Base-by-base conservation (phyloP, 345 rosid species). In the Sonneratia caseolaris region DNA sequence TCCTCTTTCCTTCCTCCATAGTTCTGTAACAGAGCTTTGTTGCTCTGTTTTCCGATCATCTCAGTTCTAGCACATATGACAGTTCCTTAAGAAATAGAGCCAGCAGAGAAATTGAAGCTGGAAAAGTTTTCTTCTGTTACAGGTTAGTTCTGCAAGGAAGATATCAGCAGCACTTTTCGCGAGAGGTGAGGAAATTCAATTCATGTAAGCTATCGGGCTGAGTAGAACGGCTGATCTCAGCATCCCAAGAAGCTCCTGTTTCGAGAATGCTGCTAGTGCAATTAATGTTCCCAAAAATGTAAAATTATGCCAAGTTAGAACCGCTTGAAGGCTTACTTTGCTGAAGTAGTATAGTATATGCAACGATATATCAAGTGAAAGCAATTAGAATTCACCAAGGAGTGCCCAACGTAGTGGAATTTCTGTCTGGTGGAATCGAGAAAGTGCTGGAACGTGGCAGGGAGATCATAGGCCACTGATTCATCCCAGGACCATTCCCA, bases 401-500 rank as follows among this genome's bases (percentile, higher is more conserved):
- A 82, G 67, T 82, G 83, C 6, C 76, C 81, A 37, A 74, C 79
- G 68, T 80, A 82, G 72, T 80, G 85, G 73, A 75, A 36, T 6
- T 78, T 78, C 80, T 82, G 79, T n/a, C 76, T 76, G 9, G 83
- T 80, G 36, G 71, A 74, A 32, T 72, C 71, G 47, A 67, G 70
- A 40, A 82, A 74, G 42, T 77, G 70, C 12, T 76, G 75, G 40
- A 77, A 61, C 3, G 66, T 35, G 3, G 81, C 80, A 18, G 83
- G 78, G 48, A 78, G 76, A 69, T 80, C 83, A 27, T 64, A 80
- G 61, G 71, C 62, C 1, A 66, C 80, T 61, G 80, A 68, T 70
- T 82, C 83, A 64, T 82, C 83, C 81, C 80, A 78, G 57, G 83
- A 80, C 86, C 86, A 80, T 32, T 82, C 77, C 86, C 83, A 82